Percentiles rank a stretch among this genome's conserved stretches.
phyloP scores from a whole-genome alignment of 2,329 filamentous ascomycete species.

The Fusarium scirpi region DNA sequence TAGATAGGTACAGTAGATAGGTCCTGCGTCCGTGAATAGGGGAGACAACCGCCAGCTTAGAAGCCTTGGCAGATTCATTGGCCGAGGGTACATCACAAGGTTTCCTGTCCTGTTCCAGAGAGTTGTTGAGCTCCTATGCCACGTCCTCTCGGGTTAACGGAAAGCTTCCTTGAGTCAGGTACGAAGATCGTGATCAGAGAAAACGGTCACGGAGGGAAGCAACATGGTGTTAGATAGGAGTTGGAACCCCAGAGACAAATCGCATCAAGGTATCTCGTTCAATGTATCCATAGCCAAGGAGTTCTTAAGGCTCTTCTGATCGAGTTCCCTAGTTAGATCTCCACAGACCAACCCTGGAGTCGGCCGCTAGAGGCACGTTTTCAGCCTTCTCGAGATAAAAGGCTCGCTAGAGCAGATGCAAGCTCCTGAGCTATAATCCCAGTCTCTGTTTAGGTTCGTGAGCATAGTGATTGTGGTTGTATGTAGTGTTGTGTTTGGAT shows the following conservation, averaged over 20 bases:
- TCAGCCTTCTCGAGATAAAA: slow-evolving; percentile 15
- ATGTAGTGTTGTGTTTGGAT: not conserved
- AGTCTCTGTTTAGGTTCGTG: not conserved
- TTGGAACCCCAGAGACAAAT: not conserved
- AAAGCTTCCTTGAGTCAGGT: slow-evolving; percentile 29
- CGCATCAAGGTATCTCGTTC: not conserved
- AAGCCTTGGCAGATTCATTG: slow-evolving; percentile 6
- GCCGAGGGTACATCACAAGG: slow-evolving; percentile 1
- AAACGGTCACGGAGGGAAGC: not conserved
- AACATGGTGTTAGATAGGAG: not conserved
- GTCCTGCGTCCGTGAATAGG: not conserved
- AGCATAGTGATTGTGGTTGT: not conserved
- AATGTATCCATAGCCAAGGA: not conserved
- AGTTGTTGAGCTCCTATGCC: not conserved
- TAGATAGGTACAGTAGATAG: not conserved
- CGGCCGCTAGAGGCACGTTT: slow-evolving; percentile 8
- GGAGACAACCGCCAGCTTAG: not conserved
- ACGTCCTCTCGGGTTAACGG: slow-evolving; percentile 8
- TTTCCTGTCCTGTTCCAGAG: slow-evolving; percentile 5
- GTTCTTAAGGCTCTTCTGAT: not conserved
- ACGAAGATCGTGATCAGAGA: slow-evolving; percentile 21
- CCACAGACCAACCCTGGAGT: slow-evolving; percentile 14
- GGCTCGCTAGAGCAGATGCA: slow-evolving; percentile 1
- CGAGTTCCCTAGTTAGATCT: slow-evolving; percentile 1
- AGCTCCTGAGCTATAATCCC: not conserved